phyloP scores from a whole-genome alignment of 495 filamentous ascomycete genomes.

The Podospora conica region DNA sequence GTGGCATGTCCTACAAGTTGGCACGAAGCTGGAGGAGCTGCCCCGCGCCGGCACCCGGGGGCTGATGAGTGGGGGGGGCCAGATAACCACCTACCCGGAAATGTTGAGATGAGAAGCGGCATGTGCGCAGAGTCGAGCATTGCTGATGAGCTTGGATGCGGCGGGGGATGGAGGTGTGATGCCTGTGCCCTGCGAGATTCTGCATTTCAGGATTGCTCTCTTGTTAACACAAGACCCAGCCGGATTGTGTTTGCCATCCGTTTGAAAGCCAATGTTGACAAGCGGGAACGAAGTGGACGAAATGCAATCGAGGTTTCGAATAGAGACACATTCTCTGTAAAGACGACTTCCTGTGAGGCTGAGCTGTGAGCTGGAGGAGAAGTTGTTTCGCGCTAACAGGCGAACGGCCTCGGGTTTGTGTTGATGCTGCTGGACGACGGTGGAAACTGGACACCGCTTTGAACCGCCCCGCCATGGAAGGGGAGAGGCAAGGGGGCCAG shows the following conservation, averaged over 20 bases:
- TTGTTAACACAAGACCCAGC: too few species aligned
- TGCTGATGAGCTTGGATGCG: neutral
- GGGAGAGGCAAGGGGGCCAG: neutral
- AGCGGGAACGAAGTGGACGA: too few species aligned
- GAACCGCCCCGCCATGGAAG: neutral
- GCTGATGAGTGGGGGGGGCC: neutral
- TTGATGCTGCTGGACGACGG: too few species aligned
- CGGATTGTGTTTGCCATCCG: too few species aligned
- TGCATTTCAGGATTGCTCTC: too few species aligned
- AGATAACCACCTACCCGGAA: neutral
- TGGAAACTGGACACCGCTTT: neutral
- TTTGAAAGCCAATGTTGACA: too few species aligned
- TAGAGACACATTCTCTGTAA: too few species aligned
- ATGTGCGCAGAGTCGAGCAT: neutral
- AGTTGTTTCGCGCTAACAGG: neutral
- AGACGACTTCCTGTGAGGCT: too few species aligned
- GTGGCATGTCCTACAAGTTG: neutral
- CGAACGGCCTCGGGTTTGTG: neutral
- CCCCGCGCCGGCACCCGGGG: neutral
- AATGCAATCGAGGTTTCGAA: too few species aligned
- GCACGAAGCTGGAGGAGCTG: neutral
- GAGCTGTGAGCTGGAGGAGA: neutral
- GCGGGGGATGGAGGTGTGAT: neutral
- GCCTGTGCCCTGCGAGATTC: too few species aligned
- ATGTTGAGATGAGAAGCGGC: neutral